A percentile compares a stretch with the other conserved stretches of the same genome.
phyloP scores from a whole-genome alignment of 208 protist genomes.

The Balamuthia mandrillaris region DNA sequence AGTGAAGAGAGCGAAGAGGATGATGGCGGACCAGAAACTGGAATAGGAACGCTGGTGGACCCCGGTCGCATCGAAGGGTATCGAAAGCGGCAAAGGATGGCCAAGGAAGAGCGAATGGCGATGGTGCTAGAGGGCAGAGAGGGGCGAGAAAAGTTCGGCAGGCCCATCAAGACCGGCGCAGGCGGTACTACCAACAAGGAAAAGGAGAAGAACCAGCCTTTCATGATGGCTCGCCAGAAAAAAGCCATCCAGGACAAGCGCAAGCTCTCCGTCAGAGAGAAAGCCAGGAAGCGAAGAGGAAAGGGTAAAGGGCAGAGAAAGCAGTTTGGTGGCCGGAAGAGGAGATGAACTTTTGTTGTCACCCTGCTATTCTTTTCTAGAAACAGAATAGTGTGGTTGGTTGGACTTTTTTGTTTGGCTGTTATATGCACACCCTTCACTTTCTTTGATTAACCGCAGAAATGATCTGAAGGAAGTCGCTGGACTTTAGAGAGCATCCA shows the following conservation, averaged over 20 bases:
- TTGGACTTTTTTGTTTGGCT: too few relatives aligned
- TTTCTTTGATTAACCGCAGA: constrained; percentile 71
- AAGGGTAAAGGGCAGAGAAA: too few relatives aligned
- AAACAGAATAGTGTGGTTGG: too few relatives aligned
- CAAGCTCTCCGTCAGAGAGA: constrained; percentile 27
- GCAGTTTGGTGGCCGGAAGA: too few relatives aligned
- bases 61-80: neutral
- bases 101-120: constrained; percentile 12
- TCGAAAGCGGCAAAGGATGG: neutral
- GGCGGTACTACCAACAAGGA: constrained; percentile 1
- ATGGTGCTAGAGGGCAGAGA: constrained; percentile 1
- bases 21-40: neutral
- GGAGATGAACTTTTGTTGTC: too few relatives aligned
- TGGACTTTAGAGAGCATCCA: constrained; percentile 91
- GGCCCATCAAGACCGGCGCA: neutral
- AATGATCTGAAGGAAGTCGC: constrained; percentile 90
- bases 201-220: constrained; percentile 14
- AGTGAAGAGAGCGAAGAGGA: constrained; percentile 18
- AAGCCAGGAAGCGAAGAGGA: too few relatives aligned
- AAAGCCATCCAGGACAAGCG: neutral
- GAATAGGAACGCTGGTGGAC: neutral
- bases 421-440: too few relatives aligned
- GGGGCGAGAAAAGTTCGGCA: constrained; percentile 38
- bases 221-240: neutral
- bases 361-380: too few relatives aligned